Evolutionary conservation across 2,329 filamentous ascomycete species (phyloP), one percentile per base, ranked within the genome.

Genomic region (Curvularia hawaiiensis): DNA sequence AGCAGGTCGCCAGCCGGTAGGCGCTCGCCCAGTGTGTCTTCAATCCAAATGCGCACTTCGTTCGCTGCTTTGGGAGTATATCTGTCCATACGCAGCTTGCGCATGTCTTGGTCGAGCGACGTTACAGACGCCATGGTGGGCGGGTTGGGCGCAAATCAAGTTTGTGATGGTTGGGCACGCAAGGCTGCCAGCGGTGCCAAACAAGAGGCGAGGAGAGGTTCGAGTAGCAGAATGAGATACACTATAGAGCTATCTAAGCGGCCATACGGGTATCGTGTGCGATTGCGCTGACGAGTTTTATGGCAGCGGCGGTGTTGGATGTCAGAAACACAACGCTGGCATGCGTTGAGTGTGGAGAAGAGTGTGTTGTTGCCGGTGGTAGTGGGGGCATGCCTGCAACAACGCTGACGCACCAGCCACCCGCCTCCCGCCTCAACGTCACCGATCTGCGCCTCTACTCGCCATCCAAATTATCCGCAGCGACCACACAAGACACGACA

Each of bases 21-120:
- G 50, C 82, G 85, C 73, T 93, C 89, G 61, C 90, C 90, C 33
- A 99, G 79, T 1, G 87, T 83, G 39, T 87, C 84, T 77, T 97
- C 92, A 63, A 99, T 93, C 92, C 95, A 99, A 63, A 82, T 77
- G 46, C 88, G 88, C 20, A 87, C 89, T 80, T 98, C 93, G 67
- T 91, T 91, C 50, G 92, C 93, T 40, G 93, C 93, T 68, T 90
- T 87, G 22, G 92, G 92, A 1, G 94, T 98, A 79, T 97, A 98
- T 79, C 94, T 91, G 60, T 93, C 91, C 70, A 97, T 83, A 78
- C 95, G 93, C 84, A 98, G 79, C 76, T 88, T 92, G 83, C 91
- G 91, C 87, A 99, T 84, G 82, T 99, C 95, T 78, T 94, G 94
- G 79, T 98, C 95, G 60, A 99, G 83, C 62, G 92, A 97, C 63